Evolutionary conservation across 352 stramenopile species (phyloP), one percentile per base, ranked within the genome.

Genomic region (Blastocystis sp.): DNA sequence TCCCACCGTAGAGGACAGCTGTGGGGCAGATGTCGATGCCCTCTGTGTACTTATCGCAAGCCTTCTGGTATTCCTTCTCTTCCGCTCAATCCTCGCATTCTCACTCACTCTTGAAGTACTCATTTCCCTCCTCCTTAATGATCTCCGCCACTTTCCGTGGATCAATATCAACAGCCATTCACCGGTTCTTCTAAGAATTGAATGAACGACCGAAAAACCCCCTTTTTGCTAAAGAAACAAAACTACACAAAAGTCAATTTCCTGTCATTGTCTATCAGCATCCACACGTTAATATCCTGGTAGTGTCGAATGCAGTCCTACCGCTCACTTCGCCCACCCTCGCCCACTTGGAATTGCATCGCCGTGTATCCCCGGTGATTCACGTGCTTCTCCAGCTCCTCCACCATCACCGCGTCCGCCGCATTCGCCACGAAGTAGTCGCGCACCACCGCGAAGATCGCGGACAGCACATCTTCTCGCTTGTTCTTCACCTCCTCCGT

Each of bases 11-110:
- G 91, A 96, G 96, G 89, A 97, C 95, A 45, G 95, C 94, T 19
- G 92, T 96, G 14, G 94, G 93, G 21, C 87, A 88, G 28, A 97
- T 90, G 81, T 91, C 92, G 77, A 97, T 96, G 21, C 94, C 95
- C 62, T 93, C 89, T 66, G 93, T 93, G 91, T 98, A 98, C 59
- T 95, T 84, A 21, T 95, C 92, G 7, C 96, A 90, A 21, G 94
- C 94, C 17, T 91, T 81, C 1, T 90, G 88, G 86, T 95, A 95
- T 65, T 94, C 92, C 88, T 94, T 94, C 79, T 94, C 91, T 90
- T 62, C n/a, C 9, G 14, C 14, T 9, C 64, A 40, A 74, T 19
- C 19, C 38, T 21, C 28, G 17, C 19, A 45, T 74, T 17, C 64
- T 19, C 64, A 19, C 17, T 10, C n/a, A 84, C 56, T 79, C 38